Evolutionary conservation across 495 filamentous ascomycete species (phyloP).

Genomic region (Clavariopsis aquatica): DNA sequence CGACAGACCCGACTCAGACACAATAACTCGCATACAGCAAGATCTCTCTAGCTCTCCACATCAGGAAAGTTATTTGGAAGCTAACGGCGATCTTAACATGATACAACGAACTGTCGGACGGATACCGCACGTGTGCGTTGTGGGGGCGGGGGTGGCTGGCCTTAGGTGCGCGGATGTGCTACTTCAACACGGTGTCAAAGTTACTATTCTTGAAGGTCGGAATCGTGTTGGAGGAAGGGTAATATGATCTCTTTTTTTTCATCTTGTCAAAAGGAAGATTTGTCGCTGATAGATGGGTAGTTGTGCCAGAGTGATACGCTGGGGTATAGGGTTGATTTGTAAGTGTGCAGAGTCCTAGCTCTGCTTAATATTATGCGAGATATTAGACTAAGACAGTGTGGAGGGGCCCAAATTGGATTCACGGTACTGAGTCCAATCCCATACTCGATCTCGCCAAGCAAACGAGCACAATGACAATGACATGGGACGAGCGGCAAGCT

Average conservation of each 20-base stretch:
- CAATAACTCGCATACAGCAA: conserved; percentile 31
- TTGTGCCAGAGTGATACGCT: conserved; percentile 37
- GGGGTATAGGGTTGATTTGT: conserved; percentile 56
- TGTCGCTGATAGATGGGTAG: conserved; percentile 26
- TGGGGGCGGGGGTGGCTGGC: conserved; percentile 88
- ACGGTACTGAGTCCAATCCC: conserved; percentile 82
- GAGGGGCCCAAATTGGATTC: conserved; percentile 91
- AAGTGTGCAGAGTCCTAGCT: conserved; percentile 39
- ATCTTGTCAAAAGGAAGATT: background rate
- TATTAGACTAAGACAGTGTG: conserved; percentile 20
- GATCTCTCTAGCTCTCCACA: conserved; percentile 33
- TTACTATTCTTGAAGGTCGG: conserved; percentile 84
- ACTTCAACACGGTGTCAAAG: conserved; percentile 71
- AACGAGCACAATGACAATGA: conserved; percentile 62
- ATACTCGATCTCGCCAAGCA: conserved; percentile 74
- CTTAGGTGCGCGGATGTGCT: conserved; percentile 83
- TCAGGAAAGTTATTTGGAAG: conserved; percentile 24
- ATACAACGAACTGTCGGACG: conserved; percentile 24
- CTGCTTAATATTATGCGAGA: background rate
- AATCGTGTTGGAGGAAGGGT: conserved; percentile 83
- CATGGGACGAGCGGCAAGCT: conserved; percentile 58
- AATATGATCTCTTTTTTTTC: conserved; percentile 39
- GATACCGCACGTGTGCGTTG: conserved; percentile 64
- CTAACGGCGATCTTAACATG: conserved; percentile 27
- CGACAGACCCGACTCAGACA: conserved; percentile 11